Evolutionary conservation across 441 rosid genomes (phyloP).

Genomic region (Cnidoscolus chayamansa): DNA sequence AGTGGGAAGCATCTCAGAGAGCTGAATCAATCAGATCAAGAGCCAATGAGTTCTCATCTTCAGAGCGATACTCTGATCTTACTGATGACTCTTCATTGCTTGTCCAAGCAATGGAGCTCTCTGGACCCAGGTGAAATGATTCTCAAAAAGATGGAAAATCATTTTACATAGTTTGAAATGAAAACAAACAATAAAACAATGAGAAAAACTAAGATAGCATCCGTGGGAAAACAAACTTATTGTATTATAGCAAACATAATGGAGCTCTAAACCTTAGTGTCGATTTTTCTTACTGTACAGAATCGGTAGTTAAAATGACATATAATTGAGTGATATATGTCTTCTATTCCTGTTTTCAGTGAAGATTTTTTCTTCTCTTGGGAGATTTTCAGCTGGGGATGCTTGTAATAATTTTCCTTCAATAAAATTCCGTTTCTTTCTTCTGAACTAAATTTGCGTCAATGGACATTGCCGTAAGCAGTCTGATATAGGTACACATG

Average conservation of each 20-base stretch:
- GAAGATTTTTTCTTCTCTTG: constrained; percentile 14
- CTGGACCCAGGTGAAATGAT: constrained; percentile 76
- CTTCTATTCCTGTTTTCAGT: constrained; percentile 20
- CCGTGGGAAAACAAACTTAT: constrained; percentile 18
- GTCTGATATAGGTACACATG: neutral
- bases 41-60: constrained; percentile 68
- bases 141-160: constrained; percentile 4
- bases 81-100: constrained; percentile 78
- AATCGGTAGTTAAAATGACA: constrained; percentile 26
- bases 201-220: neutral
- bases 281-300: constrained; percentile 36
- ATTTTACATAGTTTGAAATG: neutral
- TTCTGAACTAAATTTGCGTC: neutral
- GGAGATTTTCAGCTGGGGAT: constrained; percentile 9
- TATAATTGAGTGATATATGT: constrained; percentile 31
- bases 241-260: constrained; percentile 31
- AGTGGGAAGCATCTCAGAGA: constrained; percentile 94
- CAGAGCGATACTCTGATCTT: constrained; percentile 83
- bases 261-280: constrained; percentile 25
- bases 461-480: too few species aligned
- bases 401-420: constrained; percentile 23
- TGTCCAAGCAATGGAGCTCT: constrained; percentile 94
- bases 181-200: neutral
- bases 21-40: constrained; percentile 51
- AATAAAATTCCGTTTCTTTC: constrained; percentile 19